phyloP scores from a whole-genome alignment of 768 basidiomycete genomes.

The Hypholoma fasciculare region DNA sequence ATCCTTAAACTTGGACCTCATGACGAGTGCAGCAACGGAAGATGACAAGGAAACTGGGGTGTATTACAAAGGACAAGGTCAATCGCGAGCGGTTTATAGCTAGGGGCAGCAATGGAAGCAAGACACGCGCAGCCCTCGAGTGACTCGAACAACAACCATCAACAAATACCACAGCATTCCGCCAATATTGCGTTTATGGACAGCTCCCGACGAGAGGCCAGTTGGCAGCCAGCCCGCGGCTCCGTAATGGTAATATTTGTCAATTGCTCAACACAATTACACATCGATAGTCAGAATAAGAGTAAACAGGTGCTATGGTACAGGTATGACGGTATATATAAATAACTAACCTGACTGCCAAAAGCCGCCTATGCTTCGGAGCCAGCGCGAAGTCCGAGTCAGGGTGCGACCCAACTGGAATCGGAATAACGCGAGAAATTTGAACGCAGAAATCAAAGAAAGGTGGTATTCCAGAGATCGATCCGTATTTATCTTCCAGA shows the following conservation, averaged over 20 bases:
- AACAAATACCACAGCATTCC: slow-evolving; percentile 26
- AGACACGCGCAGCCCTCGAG: slow-evolving; percentile 43
- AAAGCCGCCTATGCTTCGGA: too few relatives aligned
- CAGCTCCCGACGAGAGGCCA: slow-evolving; percentile 9
- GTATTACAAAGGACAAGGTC: slow-evolving; percentile 12
- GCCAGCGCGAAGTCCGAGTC: too few relatives aligned
- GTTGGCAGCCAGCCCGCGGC: neutral
- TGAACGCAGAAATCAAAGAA: too few relatives aligned
- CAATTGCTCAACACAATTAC: neutral
- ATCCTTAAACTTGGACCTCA: slow-evolving; percentile 98
- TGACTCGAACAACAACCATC: slow-evolving; percentile 36
- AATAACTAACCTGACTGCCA: too few relatives aligned
- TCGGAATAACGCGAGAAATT: too few relatives aligned
- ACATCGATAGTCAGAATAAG: too few relatives aligned
- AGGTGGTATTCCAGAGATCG: too few relatives aligned
- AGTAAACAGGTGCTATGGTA: too few relatives aligned
- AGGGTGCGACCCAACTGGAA: too few relatives aligned
- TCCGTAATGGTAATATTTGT: neutral
- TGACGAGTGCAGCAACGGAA: slow-evolving; percentile 29
- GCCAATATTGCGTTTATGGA: slow-evolving; percentile 16
- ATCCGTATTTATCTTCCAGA: too few relatives aligned
- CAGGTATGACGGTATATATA: too few relatives aligned
- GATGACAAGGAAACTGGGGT: neutral
- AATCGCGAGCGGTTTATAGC: slow-evolving; percentile 23
- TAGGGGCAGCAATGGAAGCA: slow-evolving; percentile 28